Base-by-base conservation (phyloP, 768 basidiomycete genomes). In the Boletus sensibilis region DNA sequence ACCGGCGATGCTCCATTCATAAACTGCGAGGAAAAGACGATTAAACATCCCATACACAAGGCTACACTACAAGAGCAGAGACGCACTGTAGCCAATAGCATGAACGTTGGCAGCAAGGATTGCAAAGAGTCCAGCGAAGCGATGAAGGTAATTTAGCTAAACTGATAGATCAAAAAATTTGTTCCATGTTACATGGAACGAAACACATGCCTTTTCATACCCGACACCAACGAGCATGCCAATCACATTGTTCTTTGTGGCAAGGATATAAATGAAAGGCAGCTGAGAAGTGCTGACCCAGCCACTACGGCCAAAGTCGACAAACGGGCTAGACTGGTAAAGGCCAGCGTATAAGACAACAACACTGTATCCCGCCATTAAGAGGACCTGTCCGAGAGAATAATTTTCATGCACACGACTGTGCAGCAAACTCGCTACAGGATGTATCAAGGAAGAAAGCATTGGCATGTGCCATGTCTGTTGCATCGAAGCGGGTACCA, bases 81-180 rank as follows among this genome's bases (percentile, higher is more conserved):
- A 79, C 80, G 59, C 61, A 83, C 87, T 67, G 58, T 78, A 86
- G 25, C 82, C 81, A 12, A 87, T 46, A 6, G 78, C 72, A 64
- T 90, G 88, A 12, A 88, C 62, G 58, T 88, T 83, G 13, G 75
- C 75, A 3, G 80, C 79, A 20, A 88, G 50, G 27, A 87, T 75
- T 4, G 85, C 68, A 42, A 87, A 64, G 21, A 76, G 69, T 1
- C 88, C 90, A 11, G 78, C 74, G 62, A 85, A 82, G 25, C 90
- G 84, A 71, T 93, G 91, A 8, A 92, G 68, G 67, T 79, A 90
- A 70, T 92, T 90, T 43, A 92, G 72, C 86, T 90, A 53, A 42
- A 42, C 3, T 6, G 48, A 39, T 37, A 16, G n/a, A 34, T 58
- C 35, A 53, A 39, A 33, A 16, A 18, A 1, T 8, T 20, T 5